Evolutionary conservation across 371 early-diverging fungal genomes (phyloP).

Genomic region (Mucor plumbeus): DNA sequence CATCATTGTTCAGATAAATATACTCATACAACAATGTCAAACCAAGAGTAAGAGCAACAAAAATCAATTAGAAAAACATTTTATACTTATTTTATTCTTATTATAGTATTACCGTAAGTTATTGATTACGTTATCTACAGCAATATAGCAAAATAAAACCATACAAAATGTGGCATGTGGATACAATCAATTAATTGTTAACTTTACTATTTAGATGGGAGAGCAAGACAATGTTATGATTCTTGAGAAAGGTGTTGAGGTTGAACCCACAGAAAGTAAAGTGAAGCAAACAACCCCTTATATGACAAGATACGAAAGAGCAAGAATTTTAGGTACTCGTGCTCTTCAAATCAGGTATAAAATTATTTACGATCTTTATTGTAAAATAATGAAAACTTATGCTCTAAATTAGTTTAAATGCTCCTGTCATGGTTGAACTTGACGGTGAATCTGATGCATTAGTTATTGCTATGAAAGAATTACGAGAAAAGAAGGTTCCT

Average conservation of each 20-base stretch:
- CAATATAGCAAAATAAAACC: too few relatives aligned
- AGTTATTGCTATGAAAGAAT: constrained; percentile 98
- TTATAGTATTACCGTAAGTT: constrained; percentile 14
- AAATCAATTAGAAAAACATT: not conserved
- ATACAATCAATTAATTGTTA: not conserved
- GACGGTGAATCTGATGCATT: constrained; percentile 97
- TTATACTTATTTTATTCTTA: not conserved
- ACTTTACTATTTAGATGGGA: constrained; percentile 10
- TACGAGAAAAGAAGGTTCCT: constrained; percentile 95
- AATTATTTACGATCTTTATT: too few relatives aligned
- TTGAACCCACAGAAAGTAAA: constrained; percentile 35
- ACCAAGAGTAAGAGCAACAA: constrained; percentile 11
- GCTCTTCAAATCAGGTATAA: constrained; percentile 81
- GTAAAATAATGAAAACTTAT: not conserved
- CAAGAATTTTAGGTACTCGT: constrained; percentile 95
- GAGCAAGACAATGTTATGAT: constrained; percentile 25
- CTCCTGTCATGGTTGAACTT: constrained; percentile 98
- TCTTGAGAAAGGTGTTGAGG: constrained; percentile 13
- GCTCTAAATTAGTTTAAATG: constrained; percentile 84
- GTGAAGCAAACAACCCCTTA: constrained; percentile 93
- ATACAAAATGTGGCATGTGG: not conserved
- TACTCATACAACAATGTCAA: not conserved
- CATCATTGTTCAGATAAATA: not conserved
- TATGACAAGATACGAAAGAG: constrained; percentile 99
- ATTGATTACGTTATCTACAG: too few relatives aligned